A percentile compares a stretch with the other conserved stretches of the same genome.
These are phyloP conservation scores for Solanum medicagineum DNA, from an alignment of 257 asterid species.

Conservation along the genomic window DNA sequence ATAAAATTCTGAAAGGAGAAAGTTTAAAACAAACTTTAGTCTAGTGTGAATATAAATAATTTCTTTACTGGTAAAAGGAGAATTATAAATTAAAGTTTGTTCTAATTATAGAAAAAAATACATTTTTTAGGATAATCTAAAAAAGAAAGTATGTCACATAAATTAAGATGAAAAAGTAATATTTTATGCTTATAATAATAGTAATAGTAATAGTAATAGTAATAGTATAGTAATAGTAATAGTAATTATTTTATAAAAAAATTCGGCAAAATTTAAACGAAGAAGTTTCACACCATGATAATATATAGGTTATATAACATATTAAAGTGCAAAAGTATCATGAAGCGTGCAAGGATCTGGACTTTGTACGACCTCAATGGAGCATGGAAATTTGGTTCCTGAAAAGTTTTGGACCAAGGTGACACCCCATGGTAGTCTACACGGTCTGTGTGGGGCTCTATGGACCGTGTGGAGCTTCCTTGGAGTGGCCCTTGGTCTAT, in stretches of 20 bases:
- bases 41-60: background rate
- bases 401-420: too few relatives aligned
- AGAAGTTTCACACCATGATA: background rate
- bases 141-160: background rate
- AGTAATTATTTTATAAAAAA: background rate
- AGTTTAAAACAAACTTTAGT: background rate
- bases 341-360: background rate
- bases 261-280: too few relatives aligned
- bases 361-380: too few relatives aligned
- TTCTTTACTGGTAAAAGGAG: background rate
- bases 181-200: background rate
- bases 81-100: background rate
- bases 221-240: too few relatives aligned
- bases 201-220: too few relatives aligned
- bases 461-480: too few relatives aligned
- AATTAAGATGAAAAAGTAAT: background rate
- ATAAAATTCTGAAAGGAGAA: background rate
- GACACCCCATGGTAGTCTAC: too few relatives aligned
- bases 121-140: background rate
- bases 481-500: too few relatives aligned
- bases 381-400: too few relatives aligned
- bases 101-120: background rate
- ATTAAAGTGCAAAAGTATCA: background rate
- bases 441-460: too few relatives aligned
- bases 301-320: too few relatives aligned